Evolutionary conservation across 1,284 basidiomycete species (phyloP).

Genomic region (Pseudozyma tsukubaensis): DNA sequence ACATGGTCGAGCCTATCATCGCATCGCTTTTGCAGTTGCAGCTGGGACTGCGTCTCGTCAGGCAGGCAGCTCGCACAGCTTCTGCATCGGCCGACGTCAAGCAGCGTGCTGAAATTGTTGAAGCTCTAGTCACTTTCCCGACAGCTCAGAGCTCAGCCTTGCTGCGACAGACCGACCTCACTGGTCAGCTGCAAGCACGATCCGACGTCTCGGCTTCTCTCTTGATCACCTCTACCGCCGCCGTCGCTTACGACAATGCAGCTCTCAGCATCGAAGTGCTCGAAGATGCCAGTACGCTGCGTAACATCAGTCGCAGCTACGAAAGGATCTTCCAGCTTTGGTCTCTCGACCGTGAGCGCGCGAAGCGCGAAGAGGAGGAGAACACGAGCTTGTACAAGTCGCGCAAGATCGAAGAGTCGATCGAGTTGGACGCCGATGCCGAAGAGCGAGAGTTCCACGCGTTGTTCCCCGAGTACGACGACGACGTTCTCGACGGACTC

Average conservation of each 20-base stretch:
- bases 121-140: slow-evolving; percentile 63
- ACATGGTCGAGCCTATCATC: slow-evolving; percentile 78
- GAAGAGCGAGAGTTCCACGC: slow-evolving; percentile 83
- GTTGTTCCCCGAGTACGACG: slow-evolving; percentile 86
- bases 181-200: slow-evolving; percentile 57
- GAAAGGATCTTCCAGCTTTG: slow-evolving; percentile 83
- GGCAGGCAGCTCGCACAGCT: slow-evolving; percentile 53
- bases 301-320: slow-evolving; percentile 70
- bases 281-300: slow-evolving; percentile 25
- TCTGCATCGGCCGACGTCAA: slow-evolving; percentile 25
- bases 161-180: slow-evolving; percentile 52
- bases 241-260: slow-evolving; percentile 37
- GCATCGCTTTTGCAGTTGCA: slow-evolving; percentile 77
- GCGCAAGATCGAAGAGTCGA: slow-evolving; percentile 75
- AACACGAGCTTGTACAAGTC: slow-evolving; percentile 83
- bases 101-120: slow-evolving; percentile 49
- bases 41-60: slow-evolving; percentile 79
- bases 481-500: slow-evolving; percentile 71
- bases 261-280: slow-evolving; percentile 27
- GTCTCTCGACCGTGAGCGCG: slow-evolving; percentile 81
- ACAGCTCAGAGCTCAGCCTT: slow-evolving; percentile 48
- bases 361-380: slow-evolving; percentile 76
- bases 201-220: slow-evolving; percentile 53
- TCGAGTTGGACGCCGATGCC: slow-evolving; percentile 76
- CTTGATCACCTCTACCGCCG: slow-evolving; percentile 33